Evolutionary conservation across 768 basidiomycete genomes (phyloP).

Genomic region (Hemileccinum rubropunctum): DNA sequence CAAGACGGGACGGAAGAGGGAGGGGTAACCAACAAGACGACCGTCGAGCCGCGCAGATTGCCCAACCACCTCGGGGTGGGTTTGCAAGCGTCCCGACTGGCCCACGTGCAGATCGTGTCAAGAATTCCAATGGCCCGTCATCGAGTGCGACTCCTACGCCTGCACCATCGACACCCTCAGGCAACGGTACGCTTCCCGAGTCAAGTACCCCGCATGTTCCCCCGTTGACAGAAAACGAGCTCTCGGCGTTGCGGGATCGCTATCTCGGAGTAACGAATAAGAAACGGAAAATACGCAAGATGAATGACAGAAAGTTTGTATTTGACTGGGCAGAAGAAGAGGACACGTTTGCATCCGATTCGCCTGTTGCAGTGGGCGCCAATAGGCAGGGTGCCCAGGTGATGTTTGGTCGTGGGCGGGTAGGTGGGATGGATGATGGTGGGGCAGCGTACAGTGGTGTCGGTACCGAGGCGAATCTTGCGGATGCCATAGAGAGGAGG

Average conservation of each 20-base stretch:
- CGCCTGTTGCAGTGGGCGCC: conserved; percentile 66
- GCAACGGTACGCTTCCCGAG: conserved; percentile 31
- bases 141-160: conserved; percentile 46
- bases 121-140: conserved; percentile 31
- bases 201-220: conserved; percentile 45
- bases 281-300: conserved; percentile 92
- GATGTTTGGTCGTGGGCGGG: conserved; percentile 82
- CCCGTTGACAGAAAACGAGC: conserved; percentile 77
- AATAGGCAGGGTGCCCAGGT: conserved; percentile 81
- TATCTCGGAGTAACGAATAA: conserved; percentile 95
- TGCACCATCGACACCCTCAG: conserved; percentile 41
- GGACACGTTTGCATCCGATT: conserved; percentile 82
- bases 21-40: conserved; percentile 37
- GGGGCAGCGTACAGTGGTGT: conserved; percentile 39
- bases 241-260: conserved; percentile 81
- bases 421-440: conserved; percentile 86
- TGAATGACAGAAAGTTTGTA: conserved; percentile 96
- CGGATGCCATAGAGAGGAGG: conserved; percentile 79
- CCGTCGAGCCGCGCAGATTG: conserved; percentile 32
- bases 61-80: conserved; percentile 39
- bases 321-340: conserved; percentile 99
- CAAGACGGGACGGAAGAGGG: conserved; percentile 38
- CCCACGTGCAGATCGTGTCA: conserved; percentile 73
- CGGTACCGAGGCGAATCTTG: conserved; percentile 52
- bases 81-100: conserved; percentile 80